phyloP scores from a whole-genome alignment of 2,329 filamentous ascomycete species.

The Myrmaecium sp. region DNA sequence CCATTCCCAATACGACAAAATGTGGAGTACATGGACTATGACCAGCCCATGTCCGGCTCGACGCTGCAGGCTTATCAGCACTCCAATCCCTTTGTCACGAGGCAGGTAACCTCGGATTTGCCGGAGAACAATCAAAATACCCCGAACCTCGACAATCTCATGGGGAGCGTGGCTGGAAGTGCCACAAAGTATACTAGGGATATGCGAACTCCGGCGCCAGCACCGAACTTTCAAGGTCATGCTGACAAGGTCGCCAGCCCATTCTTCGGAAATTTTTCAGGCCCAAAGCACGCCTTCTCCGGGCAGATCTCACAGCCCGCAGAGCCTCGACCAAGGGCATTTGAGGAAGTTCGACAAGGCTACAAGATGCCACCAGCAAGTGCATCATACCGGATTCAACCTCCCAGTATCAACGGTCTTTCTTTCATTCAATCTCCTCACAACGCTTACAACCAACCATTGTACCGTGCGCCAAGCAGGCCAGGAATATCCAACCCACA shows the following conservation, averaged over 20 bases:
- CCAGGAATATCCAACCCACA: not conserved
- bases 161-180: not conserved
- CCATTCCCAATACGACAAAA: no score
- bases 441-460: slow-evolving; percentile 4
- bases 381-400: slow-evolving; percentile 10
- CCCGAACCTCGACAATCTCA: not conserved
- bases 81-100: no score
- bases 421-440: slow-evolving; percentile 19
- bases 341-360: not conserved
- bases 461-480: no score
- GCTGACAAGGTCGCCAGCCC: slow-evolving; percentile 20
- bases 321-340: not conserved
- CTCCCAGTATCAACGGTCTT: slow-evolving; percentile 15
- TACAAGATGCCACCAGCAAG: not conserved
- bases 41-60: no score
- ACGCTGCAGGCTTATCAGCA: no score
- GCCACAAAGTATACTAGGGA: not conserved
- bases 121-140: not conserved
- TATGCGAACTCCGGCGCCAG: slow-evolving; percentile 1
- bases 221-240: slow-evolving; percentile 7
- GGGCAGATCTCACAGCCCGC: slow-evolving; percentile 2
- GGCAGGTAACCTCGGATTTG: no score
- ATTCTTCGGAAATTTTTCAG: slow-evolving; percentile 15
- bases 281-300: not conserved
- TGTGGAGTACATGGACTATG: no score